phyloP scores from a whole-genome alignment of 208 protist genomes.

The Tetramitus jugosus region DNA sequence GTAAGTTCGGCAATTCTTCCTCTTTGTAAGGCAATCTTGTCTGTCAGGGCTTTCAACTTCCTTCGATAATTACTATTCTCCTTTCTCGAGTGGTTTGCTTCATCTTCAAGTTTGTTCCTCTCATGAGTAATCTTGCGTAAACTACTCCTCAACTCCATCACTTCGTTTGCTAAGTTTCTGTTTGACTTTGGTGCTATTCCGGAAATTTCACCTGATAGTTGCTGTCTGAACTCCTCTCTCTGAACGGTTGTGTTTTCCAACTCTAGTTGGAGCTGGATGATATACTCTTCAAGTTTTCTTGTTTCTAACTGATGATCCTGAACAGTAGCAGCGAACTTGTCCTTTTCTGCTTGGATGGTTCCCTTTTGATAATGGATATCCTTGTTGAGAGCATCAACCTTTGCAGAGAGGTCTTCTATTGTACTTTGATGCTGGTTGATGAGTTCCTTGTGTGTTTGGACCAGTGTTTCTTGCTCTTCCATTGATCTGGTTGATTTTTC shows the following conservation, averaged over 20 bases:
- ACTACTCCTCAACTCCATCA: neutral
- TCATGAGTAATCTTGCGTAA: neutral
- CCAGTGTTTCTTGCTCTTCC: too few species aligned
- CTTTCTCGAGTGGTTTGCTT: neutral
- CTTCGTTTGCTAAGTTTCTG: neutral
- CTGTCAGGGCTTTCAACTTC: neutral
- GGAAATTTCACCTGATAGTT: neutral
- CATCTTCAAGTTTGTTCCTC: neutral
- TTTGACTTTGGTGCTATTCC: neutral
- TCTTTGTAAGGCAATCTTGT: slow-evolving; percentile 1
- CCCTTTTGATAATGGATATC: neutral
- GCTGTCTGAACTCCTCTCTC: neutral
- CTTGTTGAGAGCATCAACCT: neutral
- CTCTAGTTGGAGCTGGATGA: neutral
- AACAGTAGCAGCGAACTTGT: neutral
- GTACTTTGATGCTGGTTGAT: neutral
- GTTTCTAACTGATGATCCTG: neutral
- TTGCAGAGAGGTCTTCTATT: neutral
- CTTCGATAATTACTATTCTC: neutral
- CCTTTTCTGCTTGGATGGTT: neutral
- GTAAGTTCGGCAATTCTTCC: neutral
- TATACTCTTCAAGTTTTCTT: neutral
- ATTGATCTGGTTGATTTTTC: too few species aligned
- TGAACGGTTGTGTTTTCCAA: neutral
- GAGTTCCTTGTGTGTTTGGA: too few species aligned